Base-by-base conservation (phyloP, 805 yeast genomes). In the Yarrowia osloensis region DNA sequence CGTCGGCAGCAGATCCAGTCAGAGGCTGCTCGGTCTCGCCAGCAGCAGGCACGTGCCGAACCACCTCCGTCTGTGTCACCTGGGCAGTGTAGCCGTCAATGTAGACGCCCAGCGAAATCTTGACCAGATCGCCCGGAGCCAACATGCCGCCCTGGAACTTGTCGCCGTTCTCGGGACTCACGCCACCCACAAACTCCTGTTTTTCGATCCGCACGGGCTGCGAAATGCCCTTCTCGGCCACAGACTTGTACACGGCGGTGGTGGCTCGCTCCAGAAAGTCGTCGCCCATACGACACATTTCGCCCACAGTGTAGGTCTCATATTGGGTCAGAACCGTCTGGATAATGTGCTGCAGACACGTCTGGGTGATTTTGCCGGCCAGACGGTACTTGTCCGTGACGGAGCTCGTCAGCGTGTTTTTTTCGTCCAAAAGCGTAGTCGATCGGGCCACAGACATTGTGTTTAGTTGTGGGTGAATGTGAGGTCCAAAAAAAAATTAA, bases 71-170 rank as follows among this genome's bases (percentile, higher is more conserved):
- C 77, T 95, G 99, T 31, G 96, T 86, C 12, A 86, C 86, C 75
- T 86, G 85, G 1, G 97, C 87, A 13, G 98, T 90, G 80, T 93
- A 95, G 67, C 99, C 99, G 77, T 95, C 99, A 71, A 95, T 85
- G 70, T 95, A 98, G 68, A 89, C 93, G 59, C 98, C 99, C 31
- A 94, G 81, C 13, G 89, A 81, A 68, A 95, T 84, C 69, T 94
- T 93, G 37, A 91, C 91, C 57, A 93, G 82, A 76, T 95, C 98
- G 62, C 98, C 98, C 26, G 86, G 85, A 66, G 77, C 76, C 72
- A 90, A 85, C 65, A 77, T 76, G 28, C 79, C 79, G n/a, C 75
- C 80, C 69, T 77, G 80, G 73, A 73, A 76, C 40, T 55, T 70
- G 67, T 73, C 81, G 13, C 63, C 67, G 19, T 70, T 77, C 77